Evolutionary conservation across 2,329 filamentous ascomycete genomes (phyloP), one percentile per base, ranked within the genome.

Genomic region (Talaromyces sp.): DNA sequence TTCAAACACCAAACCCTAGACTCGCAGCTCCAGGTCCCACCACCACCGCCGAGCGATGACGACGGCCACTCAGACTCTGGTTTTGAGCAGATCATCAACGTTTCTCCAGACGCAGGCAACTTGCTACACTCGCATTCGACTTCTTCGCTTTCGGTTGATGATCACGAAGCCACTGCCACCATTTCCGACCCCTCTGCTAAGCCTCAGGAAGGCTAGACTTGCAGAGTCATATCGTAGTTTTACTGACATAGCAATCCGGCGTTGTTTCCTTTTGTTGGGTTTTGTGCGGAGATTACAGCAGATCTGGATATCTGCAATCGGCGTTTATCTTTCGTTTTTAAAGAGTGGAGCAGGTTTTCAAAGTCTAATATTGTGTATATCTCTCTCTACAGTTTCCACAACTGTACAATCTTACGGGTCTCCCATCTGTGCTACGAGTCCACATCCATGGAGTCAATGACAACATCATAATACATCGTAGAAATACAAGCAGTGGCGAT

Each of bases 41-140:
- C 2, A 33, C 58, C 17, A n/a, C 32, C 13, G 33, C 49, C 22
- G 52, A 59, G 27, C 42, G 56, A 59, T 7, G 49, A 19, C 17
- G 51, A 58, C 25, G 32, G 17, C 5, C 52, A 55, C 25, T 63
- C 55, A 25, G 59, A 61, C 32, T 62, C 62, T 7, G 59, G 59
- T 19, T 63, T 63, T 49, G 62, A 63, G 53, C 59, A 56, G 19
- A 70, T 70, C 8, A 66, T 60, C 7, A 72, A 70, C 59, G 68
- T 67, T 5, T 72, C 73, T 17, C 28, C 5, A 57, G 60, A 66
- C 10, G 70, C 74, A 53, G 66, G 69, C 7, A 65, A 63, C 33
- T 63, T 70, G 30, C 57, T 70, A 6, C 70, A 71, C 8, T 68
- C 66, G 22, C 73, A 22, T 36, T 56, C 54, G 17, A 56, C 61